Evolutionary conservation across 2,329 filamentous ascomycete species (phyloP).

Genomic region (Cladobotryum mycophilum): DNA sequence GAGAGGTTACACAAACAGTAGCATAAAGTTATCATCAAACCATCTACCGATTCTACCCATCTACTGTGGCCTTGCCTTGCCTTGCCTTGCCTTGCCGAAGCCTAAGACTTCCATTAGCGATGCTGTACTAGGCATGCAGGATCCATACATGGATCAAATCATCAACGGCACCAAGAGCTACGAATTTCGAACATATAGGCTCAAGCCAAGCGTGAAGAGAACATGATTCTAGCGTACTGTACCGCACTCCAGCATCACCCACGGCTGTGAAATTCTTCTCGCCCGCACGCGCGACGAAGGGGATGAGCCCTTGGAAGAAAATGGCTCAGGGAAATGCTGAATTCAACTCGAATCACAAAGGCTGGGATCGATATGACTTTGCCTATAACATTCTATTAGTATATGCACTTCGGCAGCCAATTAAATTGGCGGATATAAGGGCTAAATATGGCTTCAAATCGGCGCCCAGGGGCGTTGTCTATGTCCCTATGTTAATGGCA

Average conservation of each 20-base stretch:
- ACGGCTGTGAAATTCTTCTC: constrained; percentile 18
- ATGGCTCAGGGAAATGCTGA: too few species aligned
- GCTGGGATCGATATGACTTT: too few species aligned
- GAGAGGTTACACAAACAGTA: too few species aligned
- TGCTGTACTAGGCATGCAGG: constrained; percentile 3
- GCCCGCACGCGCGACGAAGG: constrained; percentile 14
- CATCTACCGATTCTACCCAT: too few species aligned
- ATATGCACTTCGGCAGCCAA: too few species aligned
- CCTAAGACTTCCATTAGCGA: neutral
- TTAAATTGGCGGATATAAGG: too few species aligned
- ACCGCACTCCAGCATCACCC: constrained; percentile 21
- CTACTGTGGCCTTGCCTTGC: neutral
- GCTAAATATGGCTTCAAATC: too few species aligned
- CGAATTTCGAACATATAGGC: constrained; percentile 20
- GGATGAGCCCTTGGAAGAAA: constrained; percentile 12
- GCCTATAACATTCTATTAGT: too few species aligned
- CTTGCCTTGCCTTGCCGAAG: neutral
- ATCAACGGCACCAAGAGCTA: constrained; percentile 18
- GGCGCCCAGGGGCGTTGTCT: too few species aligned
- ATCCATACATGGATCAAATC: constrained; percentile 17
- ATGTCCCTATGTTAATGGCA: too few species aligned
- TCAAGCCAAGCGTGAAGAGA: constrained; percentile 12
- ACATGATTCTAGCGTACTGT: constrained; percentile 23
- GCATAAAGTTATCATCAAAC: too few species aligned
- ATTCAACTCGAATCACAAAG: too few species aligned